Conservation (phyloP, 352 stramenopile species). For the Hyaloperonospora arabidopsidis region DNA sequence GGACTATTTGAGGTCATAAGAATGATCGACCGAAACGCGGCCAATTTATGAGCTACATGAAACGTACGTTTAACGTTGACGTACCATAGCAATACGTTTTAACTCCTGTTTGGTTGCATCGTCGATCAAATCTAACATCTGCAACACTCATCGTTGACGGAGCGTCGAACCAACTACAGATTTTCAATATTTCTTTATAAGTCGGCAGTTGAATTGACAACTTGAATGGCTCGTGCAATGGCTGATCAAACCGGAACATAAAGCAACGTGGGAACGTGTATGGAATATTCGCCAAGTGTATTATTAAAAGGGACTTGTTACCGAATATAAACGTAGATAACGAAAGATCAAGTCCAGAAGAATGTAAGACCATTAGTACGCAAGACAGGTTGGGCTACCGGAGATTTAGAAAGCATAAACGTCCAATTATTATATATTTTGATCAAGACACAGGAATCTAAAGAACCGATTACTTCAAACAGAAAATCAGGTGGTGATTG, state of each 20-base stretch:
- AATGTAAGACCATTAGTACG: background rate
- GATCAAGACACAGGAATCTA: too few species aligned
- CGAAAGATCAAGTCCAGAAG: background rate
- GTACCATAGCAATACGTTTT: background rate
- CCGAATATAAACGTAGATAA: background rate
- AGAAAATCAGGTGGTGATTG: too few species aligned
- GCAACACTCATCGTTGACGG: background rate
- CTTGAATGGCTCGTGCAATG: background rate
- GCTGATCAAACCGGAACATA: background rate
- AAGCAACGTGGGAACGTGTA: background rate
- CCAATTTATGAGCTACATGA: background rate
- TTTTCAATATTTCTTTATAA: slow-evolving; percentile 19
- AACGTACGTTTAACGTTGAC: background rate
- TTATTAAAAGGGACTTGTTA: background rate
- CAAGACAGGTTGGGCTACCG: too few species aligned
- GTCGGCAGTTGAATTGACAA: background rate
- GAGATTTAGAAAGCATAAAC: too few species aligned
- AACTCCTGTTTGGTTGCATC: background rate
- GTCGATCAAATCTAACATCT: background rate
- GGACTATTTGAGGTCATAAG: background rate
- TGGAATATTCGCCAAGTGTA: background rate
- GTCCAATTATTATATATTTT: too few species aligned
- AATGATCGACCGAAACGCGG: background rate
- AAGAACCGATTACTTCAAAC: too few species aligned
- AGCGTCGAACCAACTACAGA: slow-evolving; percentile 29